Evolutionary conservation across 2,329 filamentous ascomycete species (phyloP).

Genomic region (Alternaria postmessia): DNA sequence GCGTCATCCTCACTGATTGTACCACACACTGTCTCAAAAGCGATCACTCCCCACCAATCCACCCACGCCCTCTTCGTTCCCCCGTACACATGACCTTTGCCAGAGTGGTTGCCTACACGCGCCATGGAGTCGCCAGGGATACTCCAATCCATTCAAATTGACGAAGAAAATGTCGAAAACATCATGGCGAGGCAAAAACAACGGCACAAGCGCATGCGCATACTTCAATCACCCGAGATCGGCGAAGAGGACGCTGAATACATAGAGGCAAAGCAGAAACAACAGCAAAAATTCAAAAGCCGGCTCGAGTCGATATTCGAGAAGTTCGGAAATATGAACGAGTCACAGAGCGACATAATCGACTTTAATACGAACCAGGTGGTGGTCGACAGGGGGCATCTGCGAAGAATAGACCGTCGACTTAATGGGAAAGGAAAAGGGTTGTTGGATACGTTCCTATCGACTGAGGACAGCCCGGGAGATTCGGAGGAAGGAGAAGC

Average conservation of each 20-base stretch:
- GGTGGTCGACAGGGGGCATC: slow-evolving; percentile 89
- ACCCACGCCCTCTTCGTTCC: slow-evolving; percentile 1
- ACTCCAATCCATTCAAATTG: slow-evolving; percentile 46
- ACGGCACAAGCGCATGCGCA: slow-evolving; percentile 66
- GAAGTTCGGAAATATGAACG: slow-evolving; percentile 86
- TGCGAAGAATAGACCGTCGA: slow-evolving; percentile 63
- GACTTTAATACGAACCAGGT: slow-evolving; percentile 82
- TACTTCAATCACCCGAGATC: slow-evolving; percentile 51
- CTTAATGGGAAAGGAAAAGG: slow-evolving; percentile 32
- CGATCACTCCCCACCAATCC: slow-evolving; percentile 26
- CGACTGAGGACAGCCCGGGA: slow-evolving; percentile 46
- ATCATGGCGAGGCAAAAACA: slow-evolving; percentile 49
- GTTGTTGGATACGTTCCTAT: slow-evolving; percentile 34
- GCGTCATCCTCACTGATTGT: slow-evolving; percentile 26
- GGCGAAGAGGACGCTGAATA: slow-evolving; percentile 47
- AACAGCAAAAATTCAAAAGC: slow-evolving; percentile 59
- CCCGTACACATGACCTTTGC: background rate
- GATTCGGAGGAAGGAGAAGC: slow-evolving; percentile 45
- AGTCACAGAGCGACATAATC: slow-evolving; percentile 86
- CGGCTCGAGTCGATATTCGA: slow-evolving; percentile 88
- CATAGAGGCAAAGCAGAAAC: slow-evolving; percentile 49
- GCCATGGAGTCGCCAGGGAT: slow-evolving; percentile 65
- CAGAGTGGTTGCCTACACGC: background rate
- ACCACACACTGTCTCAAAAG: background rate
- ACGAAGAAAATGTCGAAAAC: slow-evolving; percentile 47